phyloP scores from a whole-genome alignment of 2,329 filamentous ascomycete species.

The Colletotrichum agaves region DNA sequence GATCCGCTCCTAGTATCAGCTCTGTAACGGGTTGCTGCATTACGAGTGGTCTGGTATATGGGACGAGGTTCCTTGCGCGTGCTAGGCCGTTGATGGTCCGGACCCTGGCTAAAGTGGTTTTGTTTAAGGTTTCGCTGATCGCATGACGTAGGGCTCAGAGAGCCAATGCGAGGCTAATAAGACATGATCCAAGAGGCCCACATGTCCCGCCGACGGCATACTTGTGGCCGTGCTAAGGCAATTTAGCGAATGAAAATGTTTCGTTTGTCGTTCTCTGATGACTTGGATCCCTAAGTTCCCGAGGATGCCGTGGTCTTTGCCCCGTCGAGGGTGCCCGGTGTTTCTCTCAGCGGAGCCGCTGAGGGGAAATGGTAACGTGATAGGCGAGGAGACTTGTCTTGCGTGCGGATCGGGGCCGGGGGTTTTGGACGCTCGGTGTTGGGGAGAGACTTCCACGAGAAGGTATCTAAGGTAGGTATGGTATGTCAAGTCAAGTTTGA shows the following conservation, averaged over 20 bases:
- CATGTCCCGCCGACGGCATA: slow-evolving; percentile 26
- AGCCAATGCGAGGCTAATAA: slow-evolving; percentile 11
- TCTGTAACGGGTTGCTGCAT: slow-evolving; percentile 5
- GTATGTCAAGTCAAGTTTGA: no score
- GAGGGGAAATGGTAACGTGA: slow-evolving; percentile 17
- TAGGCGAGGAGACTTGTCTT: slow-evolving; percentile 12
- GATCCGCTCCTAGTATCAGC: not conserved
- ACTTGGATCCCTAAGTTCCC: not conserved
- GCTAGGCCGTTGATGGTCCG: not conserved
- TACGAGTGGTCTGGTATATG: not conserved
- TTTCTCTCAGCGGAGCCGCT: slow-evolving; percentile 19
- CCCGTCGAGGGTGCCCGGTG: slow-evolving; percentile 23
- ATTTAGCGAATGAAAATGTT: slow-evolving; percentile 22
- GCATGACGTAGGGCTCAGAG: slow-evolving; percentile 18
- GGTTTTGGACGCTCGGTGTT: not conserved
- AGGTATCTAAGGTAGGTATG: no score
- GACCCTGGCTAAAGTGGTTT: slow-evolving; percentile 1
- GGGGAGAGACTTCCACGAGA: no score
- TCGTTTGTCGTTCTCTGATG: slow-evolving; percentile 23
- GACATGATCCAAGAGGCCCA: slow-evolving; percentile 5
- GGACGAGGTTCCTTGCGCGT: not conserved
- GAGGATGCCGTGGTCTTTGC: slow-evolving; percentile 10
- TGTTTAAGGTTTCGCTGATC: slow-evolving; percentile 7
- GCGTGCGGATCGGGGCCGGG: slow-evolving; percentile 16
- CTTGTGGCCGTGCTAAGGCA: slow-evolving; percentile 30